Evolutionary conservation across 1,139 yeast species (phyloP), one percentile per base, ranked within the genome.

Genomic region (Yarrowia galli): DNA sequence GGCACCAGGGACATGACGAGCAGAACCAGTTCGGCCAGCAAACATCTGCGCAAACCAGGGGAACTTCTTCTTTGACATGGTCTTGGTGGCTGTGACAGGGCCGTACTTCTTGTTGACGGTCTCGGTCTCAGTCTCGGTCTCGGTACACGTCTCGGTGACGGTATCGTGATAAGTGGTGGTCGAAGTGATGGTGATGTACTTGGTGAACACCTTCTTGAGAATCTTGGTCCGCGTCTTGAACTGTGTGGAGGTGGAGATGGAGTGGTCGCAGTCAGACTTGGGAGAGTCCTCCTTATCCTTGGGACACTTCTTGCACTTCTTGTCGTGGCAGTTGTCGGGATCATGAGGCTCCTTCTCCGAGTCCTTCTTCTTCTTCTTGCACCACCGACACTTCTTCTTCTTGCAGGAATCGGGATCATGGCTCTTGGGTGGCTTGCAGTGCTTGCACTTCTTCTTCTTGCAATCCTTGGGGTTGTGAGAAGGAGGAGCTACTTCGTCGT

Each of bases 321-420:
- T 54, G 46, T 54, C 61, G 48, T 23, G 35, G 36, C 61, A 54
- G 48, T 22, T 38, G 15, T 25, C 48, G 9, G 61, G 61, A 9
- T 54, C n/a, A 38, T 54, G 61, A 7, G 61, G 46, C 25, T 54
- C 60, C 46, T 38, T 23, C 10, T 35, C 20, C 7, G 25, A 7
- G 18, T 22, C 16, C 36, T 40, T n/a, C 36, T 54, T 51, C 42
- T 51, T 53, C 28, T 51, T 36, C 45, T 54, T 54, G 61, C 61
- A 54, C 61, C 48, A 40, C 48, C n/a, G 23, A 48, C 61, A 54
- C 61, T 54, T 54, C 35, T 54, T 54, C 61, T 54, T 54, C 61
- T 54, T 54, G 38, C 61, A 54, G 10, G 48, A 15, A 15, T 54
- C 61, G 15, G 61, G 61, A 43, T 54, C 36, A 18, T 54, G 61